phyloP scores from a whole-genome alignment of 306 rosid species.

The Trifolium dubium region DNA sequence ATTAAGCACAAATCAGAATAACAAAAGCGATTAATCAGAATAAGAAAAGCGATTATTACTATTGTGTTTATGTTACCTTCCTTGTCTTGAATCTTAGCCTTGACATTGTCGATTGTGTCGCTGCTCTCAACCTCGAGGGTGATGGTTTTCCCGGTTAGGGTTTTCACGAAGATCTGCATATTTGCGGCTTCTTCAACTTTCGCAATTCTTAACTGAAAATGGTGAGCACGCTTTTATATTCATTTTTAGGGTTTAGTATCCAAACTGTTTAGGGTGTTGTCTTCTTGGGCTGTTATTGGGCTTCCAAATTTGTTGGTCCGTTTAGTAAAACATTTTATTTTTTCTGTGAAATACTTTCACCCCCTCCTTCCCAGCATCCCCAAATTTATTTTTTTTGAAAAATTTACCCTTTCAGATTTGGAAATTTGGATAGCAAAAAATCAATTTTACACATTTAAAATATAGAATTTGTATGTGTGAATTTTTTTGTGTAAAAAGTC shows the following conservation, averaged over 20 bases:
- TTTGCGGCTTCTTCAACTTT: slow-evolving; percentile 1
- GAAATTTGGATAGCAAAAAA: too few species aligned
- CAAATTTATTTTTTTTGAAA: too few species aligned
- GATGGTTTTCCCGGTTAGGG: slow-evolving; percentile 87
- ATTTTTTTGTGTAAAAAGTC: too few species aligned
- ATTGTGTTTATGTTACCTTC: slow-evolving; percentile 74
- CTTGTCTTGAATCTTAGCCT: slow-evolving; percentile 88
- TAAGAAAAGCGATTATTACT: neutral
- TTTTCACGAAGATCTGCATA: slow-evolving; percentile 86
- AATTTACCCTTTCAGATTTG: too few species aligned
- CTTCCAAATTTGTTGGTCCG: neutral
- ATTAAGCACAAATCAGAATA: neutral
- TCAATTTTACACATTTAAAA: too few species aligned
- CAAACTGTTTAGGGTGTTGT: neutral
- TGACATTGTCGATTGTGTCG: slow-evolving; percentile 88
- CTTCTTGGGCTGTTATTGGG: neutral
- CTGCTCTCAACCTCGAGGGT: slow-evolving; percentile 91
- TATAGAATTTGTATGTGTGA: too few species aligned
- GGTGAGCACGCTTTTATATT: slow-evolving; percentile 6
- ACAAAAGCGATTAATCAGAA: neutral
- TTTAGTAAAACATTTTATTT: neutral
- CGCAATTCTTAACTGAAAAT: too few species aligned
- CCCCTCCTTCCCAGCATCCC: too few species aligned
- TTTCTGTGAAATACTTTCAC: too few species aligned
- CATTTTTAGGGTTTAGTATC: slow-evolving; percentile 34